phyloP scores from a whole-genome alignment of 768 basidiomycete species.

The Clavulina sp. region DNA sequence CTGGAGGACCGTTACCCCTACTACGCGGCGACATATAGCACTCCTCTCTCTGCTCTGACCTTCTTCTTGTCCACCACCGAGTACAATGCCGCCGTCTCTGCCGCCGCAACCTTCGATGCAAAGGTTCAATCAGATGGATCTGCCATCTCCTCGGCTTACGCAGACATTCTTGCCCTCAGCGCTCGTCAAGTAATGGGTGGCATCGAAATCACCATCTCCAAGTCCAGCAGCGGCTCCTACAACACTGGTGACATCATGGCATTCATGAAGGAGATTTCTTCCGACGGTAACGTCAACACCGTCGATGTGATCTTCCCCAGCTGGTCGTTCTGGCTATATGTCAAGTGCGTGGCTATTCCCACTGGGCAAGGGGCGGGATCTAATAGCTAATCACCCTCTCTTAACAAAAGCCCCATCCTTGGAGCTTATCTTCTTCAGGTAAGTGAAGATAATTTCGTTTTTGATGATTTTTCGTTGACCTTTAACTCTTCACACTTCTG shows the following conservation, averaged over 20 bases:
- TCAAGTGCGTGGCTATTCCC: constrained; percentile 12
- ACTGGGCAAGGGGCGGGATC: neutral
- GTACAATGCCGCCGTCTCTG: neutral
- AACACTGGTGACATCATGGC: constrained; percentile 7
- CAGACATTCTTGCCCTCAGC: constrained; percentile 11
- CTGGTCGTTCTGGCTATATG: constrained; percentile 18
- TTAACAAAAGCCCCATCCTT: too few relatives aligned
- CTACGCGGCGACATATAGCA: too few relatives aligned
- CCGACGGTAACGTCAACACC: constrained; percentile 27
- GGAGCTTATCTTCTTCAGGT: too few relatives aligned
- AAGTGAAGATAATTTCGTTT: too few relatives aligned
- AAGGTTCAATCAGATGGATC: constrained; percentile 6
- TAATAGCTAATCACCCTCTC: too few relatives aligned
- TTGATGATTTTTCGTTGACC: too few relatives aligned
- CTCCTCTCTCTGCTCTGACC: too few relatives aligned
- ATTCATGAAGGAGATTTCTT: constrained; percentile 31
- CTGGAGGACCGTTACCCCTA: too few relatives aligned
- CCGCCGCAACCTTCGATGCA: neutral
- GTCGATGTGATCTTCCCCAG: constrained; percentile 20
- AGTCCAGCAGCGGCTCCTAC: constrained; percentile 1
- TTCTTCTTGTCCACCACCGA: too few relatives aligned
- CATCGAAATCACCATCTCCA: constrained; percentile 10
- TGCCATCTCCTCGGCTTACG: constrained; percentile 12
- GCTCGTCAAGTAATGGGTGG: constrained; percentile 13
- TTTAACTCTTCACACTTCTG: too few relatives aligned